A percentile compares a stretch with the other conserved stretches of the same genome.
Evolutionary conservation across 208 protist species (phyloP).

Genomic region (Balamuthia mandrillaris): DNA sequence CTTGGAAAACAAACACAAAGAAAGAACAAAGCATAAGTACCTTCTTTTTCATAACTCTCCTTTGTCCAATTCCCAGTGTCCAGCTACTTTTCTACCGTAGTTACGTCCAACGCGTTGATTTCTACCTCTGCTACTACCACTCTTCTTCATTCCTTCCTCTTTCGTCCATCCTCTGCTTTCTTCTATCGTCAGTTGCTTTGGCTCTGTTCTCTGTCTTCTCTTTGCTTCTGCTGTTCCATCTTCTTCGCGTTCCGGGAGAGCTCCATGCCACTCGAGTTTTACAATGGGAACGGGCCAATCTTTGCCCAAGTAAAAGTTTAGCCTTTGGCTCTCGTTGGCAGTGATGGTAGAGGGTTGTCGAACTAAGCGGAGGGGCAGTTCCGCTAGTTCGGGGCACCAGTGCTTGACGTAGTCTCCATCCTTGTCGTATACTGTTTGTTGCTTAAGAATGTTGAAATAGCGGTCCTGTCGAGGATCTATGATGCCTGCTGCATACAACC

Average conservation of each 20-base stretch:
- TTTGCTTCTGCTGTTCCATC: neutral
- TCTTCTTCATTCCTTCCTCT: neutral
- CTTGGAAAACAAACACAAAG: no score
- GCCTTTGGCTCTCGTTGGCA: neutral
- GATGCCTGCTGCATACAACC: slow-evolving; percentile 26
- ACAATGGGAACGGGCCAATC: neutral
- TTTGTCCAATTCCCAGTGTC: no score
- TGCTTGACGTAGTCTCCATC: slow-evolving; percentile 18
- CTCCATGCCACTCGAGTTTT: neutral
- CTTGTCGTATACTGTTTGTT: slow-evolving; percentile 11
- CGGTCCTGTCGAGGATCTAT: slow-evolving; percentile 38
- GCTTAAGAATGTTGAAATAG: slow-evolving; percentile 48
- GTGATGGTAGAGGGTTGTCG: neutral
- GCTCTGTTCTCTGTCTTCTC: neutral
- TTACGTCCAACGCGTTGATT: no score
- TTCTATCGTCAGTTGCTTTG: no score
- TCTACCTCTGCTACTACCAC: neutral
- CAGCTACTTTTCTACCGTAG: no score
- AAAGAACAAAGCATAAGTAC: no score
- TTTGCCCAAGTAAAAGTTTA: neutral
- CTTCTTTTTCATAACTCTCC: no score
- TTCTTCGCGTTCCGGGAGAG: neutral
- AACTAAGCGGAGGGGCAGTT: neutral
- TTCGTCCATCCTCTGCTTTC: neutral
- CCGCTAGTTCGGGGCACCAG: slow-evolving; percentile 38